Percentiles rank a stretch among this genome's conserved stretches.
Conservation (phyloP, 352 stramenopile genomes). For the Phytophthora uliginosa region DNA sequence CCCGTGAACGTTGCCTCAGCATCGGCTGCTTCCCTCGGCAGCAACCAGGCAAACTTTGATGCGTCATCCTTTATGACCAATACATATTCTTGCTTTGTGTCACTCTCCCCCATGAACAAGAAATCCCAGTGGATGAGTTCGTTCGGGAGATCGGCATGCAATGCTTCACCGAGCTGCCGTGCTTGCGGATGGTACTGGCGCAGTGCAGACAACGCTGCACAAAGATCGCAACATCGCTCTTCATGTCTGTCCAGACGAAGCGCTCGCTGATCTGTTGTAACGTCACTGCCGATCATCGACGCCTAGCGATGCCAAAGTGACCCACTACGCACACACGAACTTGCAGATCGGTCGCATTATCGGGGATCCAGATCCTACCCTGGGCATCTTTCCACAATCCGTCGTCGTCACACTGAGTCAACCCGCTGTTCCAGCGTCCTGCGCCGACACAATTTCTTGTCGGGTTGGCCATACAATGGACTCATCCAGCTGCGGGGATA, state of each 20-base stretch:
- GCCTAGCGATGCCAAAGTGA: conserved; percentile 31
- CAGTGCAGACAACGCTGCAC: conserved; percentile 31
- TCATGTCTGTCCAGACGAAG: conserved; percentile 28
- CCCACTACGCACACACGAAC: conserved; percentile 37
- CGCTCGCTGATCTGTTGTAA: conserved; percentile 1
- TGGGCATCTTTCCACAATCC: not conserved
- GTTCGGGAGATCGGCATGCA: conserved; percentile 2
- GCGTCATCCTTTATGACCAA: not conserved
- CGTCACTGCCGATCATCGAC: conserved; percentile 32
- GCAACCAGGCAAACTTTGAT: not conserved
- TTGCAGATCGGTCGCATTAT: conserved; percentile 23
- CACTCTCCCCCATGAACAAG: not conserved
- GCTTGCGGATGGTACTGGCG: conserved; percentile 4
- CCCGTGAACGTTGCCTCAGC: not conserved
- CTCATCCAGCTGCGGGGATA: conserved; percentile 9
- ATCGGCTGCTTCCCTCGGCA: not conserved
- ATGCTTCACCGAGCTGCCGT: conserved; percentile 7
- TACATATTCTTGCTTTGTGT: not conserved
- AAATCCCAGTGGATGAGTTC: not conserved
- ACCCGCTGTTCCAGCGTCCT: not conserved
- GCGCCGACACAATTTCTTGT: not conserved
- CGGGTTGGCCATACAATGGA: conserved; percentile 9
- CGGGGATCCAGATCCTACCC: conserved; percentile 11
- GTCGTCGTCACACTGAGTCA: not conserved
- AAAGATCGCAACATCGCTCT: conserved; percentile 26